Base-by-base conservation (phyloP, 768 basidiomycete genomes). In the Termitomyces sp. region DNA sequence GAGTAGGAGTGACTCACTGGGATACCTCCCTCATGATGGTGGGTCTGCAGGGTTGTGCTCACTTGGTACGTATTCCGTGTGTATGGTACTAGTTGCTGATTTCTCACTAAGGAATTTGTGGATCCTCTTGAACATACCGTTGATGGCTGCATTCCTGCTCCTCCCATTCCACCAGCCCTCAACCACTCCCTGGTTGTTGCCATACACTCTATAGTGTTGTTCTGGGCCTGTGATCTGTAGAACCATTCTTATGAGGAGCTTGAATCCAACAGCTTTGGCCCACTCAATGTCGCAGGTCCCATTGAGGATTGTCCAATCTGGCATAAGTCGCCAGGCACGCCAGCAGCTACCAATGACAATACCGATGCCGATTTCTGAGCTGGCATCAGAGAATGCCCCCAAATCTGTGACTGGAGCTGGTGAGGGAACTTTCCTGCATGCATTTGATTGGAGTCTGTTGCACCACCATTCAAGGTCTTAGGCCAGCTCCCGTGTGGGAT, bases 231-330 rank as follows among this genome's bases (percentile, higher is more conserved):
- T 33, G 1, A n/a, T 2, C 5, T 13, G 0, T 16, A 62, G 12
- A 47, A 73, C 2, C 0, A 65, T 36, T 0, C 9, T 38, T 18
- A 72, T 57, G 22, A 77, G 70, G n/a, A 77, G 61, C 36, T 77
- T 68, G 54, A 80, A 71, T 0, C 71, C 72, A 4, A 77, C 55
- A 0, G 70, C 72, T 54, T 80, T 73, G 0, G 75, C 76, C 76
- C 77, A 80, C 0, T 62, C 60, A 46, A 79, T 80, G 60, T 77
- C 72, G 28, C 65, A 35, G 5, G 62, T 32, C 2, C 74, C 44
- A 6, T 24, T 6, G 6, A 69, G 70, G 0, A 9, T 43, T 22
- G 20, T 43, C 20, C 42, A 43, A 7, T 20, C 20, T 10, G 20
- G 42, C 0, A 24, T 3, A 5, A 44, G 22, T 44, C 13, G 9